phyloP scores from a whole-genome alignment of 2,329 filamentous ascomycete species.

The Keithomyces neogunnii region DNA sequence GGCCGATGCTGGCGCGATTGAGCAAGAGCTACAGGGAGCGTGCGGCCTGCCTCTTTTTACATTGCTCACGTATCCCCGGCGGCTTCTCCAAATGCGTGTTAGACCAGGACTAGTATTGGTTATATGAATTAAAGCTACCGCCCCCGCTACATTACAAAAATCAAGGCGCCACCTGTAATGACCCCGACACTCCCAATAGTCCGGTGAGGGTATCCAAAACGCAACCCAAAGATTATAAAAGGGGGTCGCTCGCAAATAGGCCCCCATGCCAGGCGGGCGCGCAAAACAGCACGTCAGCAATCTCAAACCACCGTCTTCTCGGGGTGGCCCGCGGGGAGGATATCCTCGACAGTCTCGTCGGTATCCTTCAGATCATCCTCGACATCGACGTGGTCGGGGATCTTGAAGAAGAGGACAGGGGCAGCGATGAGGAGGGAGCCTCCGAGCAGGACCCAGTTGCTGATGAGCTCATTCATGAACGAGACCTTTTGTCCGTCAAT shows the following conservation, averaged over 20 bases:
- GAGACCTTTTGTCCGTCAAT: slow-evolving; percentile 31
- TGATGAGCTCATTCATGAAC: slow-evolving; percentile 64
- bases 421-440: slow-evolving; percentile 68
- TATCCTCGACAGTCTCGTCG: slow-evolving; percentile 72
- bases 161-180: no score
- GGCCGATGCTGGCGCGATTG: slow-evolving; percentile 4
- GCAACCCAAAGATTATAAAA: no score
- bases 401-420: slow-evolving; percentile 70
- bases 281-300: neutral
- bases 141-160: no score
- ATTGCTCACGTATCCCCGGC: no score
- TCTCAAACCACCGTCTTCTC: slow-evolving; percentile 1
- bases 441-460: slow-evolving; percentile 64
- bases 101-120: no score
- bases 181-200: no score
- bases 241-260: no score
- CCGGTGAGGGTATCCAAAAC: no score
- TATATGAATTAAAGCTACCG: no score
- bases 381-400: slow-evolving; percentile 71
- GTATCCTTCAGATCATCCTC: slow-evolving; percentile 80
- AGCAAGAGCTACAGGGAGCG: slow-evolving; percentile 4
- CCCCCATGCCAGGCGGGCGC: no score
- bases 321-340: slow-evolving; percentile 26
- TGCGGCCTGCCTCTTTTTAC: no score
- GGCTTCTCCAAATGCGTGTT: no score